A percentile compares a stretch with the other conserved stretches of the same genome.
phyloP scores from a whole-genome alignment of 306 rosid genomes.

The barrel medic (Medicago truncatula) region DNA sequence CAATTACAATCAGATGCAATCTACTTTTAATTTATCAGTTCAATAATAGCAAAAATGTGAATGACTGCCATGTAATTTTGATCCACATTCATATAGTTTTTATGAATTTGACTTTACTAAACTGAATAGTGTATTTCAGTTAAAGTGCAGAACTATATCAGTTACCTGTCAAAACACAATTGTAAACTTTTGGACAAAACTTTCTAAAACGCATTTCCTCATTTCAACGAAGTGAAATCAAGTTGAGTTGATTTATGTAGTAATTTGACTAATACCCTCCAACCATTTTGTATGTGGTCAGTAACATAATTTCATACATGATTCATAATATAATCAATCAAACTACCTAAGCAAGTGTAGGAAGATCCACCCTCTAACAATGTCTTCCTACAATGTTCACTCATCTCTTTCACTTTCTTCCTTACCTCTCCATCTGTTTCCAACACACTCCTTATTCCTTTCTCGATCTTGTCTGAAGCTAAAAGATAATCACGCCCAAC shows the following conservation, averaged over 20 bases:
- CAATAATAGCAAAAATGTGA: background rate
- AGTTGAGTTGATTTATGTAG: background rate
- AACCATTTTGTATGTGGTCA: background rate
- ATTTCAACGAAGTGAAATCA: background rate
- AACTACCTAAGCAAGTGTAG: constrained; percentile 31
- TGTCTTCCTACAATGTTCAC: constrained; percentile 44
- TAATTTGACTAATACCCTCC: background rate
- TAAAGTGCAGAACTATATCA: background rate
- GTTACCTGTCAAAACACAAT: background rate
- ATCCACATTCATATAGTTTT: background rate
- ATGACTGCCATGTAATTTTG: constrained; percentile 1
- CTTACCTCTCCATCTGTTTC: constrained; percentile 35
- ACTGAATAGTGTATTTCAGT: background rate
- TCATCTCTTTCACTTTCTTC: constrained; percentile 42
- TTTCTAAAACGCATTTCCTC: background rate
- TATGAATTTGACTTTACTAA: background rate
- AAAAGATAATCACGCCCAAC: background rate
- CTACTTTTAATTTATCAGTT: constrained; percentile 2
- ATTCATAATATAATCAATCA: constrained; percentile 34
- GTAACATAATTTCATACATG: background rate
- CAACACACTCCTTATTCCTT: constrained; percentile 49
- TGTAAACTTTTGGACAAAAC: background rate
- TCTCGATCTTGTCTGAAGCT: constrained; percentile 44
- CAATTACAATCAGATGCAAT: background rate
- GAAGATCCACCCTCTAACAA: constrained; percentile 49